Conservation (phyloP, 1,284 basidiomycete genomes). For the Agroathelia rolfsii region DNA sequence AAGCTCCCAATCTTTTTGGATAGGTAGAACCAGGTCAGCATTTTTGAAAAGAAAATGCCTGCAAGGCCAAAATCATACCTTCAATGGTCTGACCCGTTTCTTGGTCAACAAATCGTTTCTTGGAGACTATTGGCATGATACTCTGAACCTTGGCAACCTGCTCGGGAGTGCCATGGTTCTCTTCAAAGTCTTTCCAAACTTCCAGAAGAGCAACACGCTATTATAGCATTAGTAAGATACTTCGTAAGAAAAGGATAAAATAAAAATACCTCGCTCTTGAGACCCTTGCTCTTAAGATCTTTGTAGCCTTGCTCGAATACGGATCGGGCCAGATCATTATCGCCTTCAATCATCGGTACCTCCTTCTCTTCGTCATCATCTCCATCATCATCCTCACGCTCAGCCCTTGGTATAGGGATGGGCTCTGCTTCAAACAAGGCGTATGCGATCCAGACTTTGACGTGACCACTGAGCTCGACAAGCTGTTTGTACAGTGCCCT, state of each 20-base stretch:
- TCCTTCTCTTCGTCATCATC: constrained; percentile 53
- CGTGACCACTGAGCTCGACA: constrained; percentile 81
- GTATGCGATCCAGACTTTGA: constrained; percentile 86
- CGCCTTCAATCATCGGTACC: constrained; percentile 58
- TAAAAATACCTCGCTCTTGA: constrained; percentile 77
- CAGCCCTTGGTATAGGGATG: constrained; percentile 55
- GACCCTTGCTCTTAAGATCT: constrained; percentile 67
- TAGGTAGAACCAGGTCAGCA: constrained; percentile 4
- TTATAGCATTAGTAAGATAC: too few relatives aligned
- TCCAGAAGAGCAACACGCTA: constrained; percentile 84
- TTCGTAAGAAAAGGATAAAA: constrained; percentile 1
- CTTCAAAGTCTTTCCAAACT: constrained; percentile 90
- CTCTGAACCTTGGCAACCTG: constrained; percentile 72
- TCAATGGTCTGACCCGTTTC: constrained; percentile 81
- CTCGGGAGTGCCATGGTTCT: constrained; percentile 60
- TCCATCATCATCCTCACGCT: constrained; percentile 71
- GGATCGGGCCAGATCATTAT: constrained; percentile 57
- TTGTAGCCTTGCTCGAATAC: constrained; percentile 85
- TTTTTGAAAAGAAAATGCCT: constrained; percentile 1
- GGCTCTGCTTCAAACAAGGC: constrained; percentile 68
- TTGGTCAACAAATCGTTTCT: constrained; percentile 72
- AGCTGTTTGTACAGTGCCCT: constrained; percentile 88
- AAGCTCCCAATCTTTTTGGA: constrained; percentile 75
- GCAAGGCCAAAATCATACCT: too few relatives aligned
- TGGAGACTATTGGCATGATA: constrained; percentile 87